Conservation (phyloP, 1,284 basidiomycete species). For the Ustilago xerochloae region DNA sequence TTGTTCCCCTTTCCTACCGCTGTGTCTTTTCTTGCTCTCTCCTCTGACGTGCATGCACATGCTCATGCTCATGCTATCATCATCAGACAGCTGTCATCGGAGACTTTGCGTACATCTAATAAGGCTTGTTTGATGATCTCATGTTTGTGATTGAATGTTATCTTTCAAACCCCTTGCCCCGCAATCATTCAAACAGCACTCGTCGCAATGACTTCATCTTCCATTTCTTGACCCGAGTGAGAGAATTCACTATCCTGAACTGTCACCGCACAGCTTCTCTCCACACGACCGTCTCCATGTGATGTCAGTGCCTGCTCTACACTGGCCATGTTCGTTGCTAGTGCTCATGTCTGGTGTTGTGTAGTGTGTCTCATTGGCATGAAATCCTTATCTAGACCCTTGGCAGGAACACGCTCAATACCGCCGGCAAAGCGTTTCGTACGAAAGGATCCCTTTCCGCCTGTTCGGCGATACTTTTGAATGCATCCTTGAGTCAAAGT, state of each 20-base stretch:
- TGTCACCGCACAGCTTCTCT: too few species aligned
- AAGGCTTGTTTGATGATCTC: background rate
- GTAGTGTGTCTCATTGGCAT: background rate
- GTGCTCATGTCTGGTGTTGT: background rate
- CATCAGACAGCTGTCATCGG: background rate
- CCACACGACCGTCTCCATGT: too few species aligned
- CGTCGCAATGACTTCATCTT: background rate
- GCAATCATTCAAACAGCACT: background rate
- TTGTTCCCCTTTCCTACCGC: background rate
- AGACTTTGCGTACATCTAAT: slow-evolving; percentile 10
- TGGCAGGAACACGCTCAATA: background rate
- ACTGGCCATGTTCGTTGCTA: too few species aligned
- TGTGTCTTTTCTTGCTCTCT: background rate
- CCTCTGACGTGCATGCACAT: background rate
- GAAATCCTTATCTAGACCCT: background rate
- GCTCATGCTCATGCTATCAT: background rate
- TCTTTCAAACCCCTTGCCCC: too few species aligned
- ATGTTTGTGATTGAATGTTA: too few species aligned
- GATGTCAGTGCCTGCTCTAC: too few species aligned
- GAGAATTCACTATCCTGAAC: too few species aligned
- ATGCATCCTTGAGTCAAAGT: too few species aligned
- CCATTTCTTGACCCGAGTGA: too few species aligned
- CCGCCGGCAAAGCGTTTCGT: background rate
- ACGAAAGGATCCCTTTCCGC: background rate
- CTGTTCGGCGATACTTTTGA: too few species aligned